phyloP scores from a whole-genome alignment of 129 eudicot species.

The Artemisia annua region DNA sequence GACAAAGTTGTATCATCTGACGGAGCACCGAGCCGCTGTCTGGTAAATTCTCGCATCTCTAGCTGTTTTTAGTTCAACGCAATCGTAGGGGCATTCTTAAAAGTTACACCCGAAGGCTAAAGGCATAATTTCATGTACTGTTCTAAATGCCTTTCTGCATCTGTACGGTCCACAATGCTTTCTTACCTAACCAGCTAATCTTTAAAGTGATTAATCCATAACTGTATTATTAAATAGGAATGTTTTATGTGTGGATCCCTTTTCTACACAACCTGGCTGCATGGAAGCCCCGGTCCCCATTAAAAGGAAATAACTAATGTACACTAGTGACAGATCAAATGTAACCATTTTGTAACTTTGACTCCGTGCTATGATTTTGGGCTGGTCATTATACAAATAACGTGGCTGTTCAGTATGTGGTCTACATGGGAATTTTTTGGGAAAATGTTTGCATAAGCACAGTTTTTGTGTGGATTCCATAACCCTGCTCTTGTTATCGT shows the following conservation, averaged over 20 bases:
- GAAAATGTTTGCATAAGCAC: slow-evolving; percentile 15
- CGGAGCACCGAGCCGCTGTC: slow-evolving; percentile 71
- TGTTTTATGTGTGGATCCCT: background rate
- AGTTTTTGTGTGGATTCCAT: background rate
- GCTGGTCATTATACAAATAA: too few relatives aligned
- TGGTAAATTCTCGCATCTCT: slow-evolving; percentile 45
- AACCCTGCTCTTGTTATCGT: slow-evolving; percentile 6
- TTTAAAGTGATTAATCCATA: background rate
- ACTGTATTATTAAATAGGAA: slow-evolving; percentile 15
- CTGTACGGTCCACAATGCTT: slow-evolving; percentile 13
- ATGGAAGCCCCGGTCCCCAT: too few relatives aligned
- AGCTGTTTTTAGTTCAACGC: background rate
- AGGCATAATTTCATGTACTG: background rate
- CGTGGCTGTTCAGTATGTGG: background rate
- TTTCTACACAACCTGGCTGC: background rate
- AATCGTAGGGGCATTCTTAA: background rate
- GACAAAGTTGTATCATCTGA: slow-evolving; percentile 59
- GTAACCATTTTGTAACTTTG: too few relatives aligned
- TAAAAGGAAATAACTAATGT: too few relatives aligned
- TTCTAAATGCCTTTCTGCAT: slow-evolving; percentile 1
- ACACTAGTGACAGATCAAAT: too few relatives aligned
- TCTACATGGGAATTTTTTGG: background rate
- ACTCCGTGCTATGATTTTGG: too few relatives aligned
- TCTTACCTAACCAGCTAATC: background rate
- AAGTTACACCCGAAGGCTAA: background rate